Evolutionary conservation across 2,329 filamentous ascomycete species (phyloP), one percentile per base, ranked within the genome.

Genomic region (Arachnomyces sp.): DNA sequence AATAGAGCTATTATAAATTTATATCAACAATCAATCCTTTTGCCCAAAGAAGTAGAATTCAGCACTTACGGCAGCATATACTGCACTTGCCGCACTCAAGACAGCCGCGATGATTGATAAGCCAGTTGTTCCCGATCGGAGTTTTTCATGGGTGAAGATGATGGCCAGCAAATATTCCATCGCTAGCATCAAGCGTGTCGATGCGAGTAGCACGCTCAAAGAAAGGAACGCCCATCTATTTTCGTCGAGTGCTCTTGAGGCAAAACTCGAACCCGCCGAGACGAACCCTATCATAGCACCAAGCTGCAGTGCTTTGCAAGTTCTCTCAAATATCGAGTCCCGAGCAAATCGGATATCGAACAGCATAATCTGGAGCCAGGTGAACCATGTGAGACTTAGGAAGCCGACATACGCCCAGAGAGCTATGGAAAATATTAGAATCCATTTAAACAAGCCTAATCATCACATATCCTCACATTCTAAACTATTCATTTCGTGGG

Each of bases 271-370:
- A 18, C 75, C 77, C 7, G 80, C 72, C 16, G 80, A 75, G 6
- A 78, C 75, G 46, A 83, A 81, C 4, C 77, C 78, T 31, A 81
- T 69, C 74, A 84, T 78, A 32, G 78, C 73, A 18, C 72, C 78
- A 9, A 84, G 73, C 47, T 83, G 78, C 3, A 76, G 49, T 2
- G 71, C 74, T 52, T 80, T 76, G 44, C 71, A 73, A 17, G 68
- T 51, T 21, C 80, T 72, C 48, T 82, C 76, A 49, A 82, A 79
- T 31, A 83, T 66, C 28, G 73, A 78, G 57, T 84, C 80, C 14
- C 74, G 69, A 1, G 75, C 72, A 53, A 80, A 84, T 0, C 80
- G 77, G 28, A 83, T 73, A 56, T 84, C 80, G 54, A 78, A 82
- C 1, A 83, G 60, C 4, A 73, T 71, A 14, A 78, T 73, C 44